Evolutionary conservation across 2,329 filamentous ascomycete genomes (phyloP), one percentile per base, ranked within the genome.

Genomic region (Alternaria angustiovoidea): DNA sequence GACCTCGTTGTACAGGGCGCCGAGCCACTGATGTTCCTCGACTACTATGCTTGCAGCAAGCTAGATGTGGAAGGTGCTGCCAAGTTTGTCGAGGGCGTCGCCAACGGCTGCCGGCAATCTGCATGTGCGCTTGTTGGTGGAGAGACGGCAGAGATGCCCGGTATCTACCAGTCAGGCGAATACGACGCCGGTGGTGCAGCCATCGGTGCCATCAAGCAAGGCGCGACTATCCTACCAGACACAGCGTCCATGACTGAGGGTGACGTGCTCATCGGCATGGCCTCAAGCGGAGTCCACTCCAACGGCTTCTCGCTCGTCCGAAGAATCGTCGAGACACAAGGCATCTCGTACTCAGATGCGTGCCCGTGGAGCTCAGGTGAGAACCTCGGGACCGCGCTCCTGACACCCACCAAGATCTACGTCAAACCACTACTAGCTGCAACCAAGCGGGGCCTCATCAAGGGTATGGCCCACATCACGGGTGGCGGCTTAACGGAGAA

Each of bases 301-400:
- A 99, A 99, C 80, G 95, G 95, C 49, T 99, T 96, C 84, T 97
- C 94, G 0, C 89, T 99, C n/a, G 91, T 98, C 34, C 91, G 95
- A 63, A 92, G 92, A 75, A 94, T 98, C 72, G 85, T 98, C 65
- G 88, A 92, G 69, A 85, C 86, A 60, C 87, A 89, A 36, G 88
- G 89, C 4, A 83, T 98, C 5, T 81, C 81, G 43, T 97, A 94
- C 81, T 83, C 86, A 12, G 88, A 91, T 67, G 76, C 85, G 1
- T 90, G 91, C 1, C 95, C 95, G 1, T 99, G 95, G 93, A 84
- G 90, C 62, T 72, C 76, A 11, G 81, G 81, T 53, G 82, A 81
- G 28, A 87, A 83, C 1, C 82, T 96, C 24, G 95, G 95, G 63
- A 85, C 88, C 52, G 90, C 88, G 66, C 87, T 99, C 36, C 86